Base-by-base conservation (phyloP, 148 eudicot genomes). In the Pharnaceum exiguum region DNA sequence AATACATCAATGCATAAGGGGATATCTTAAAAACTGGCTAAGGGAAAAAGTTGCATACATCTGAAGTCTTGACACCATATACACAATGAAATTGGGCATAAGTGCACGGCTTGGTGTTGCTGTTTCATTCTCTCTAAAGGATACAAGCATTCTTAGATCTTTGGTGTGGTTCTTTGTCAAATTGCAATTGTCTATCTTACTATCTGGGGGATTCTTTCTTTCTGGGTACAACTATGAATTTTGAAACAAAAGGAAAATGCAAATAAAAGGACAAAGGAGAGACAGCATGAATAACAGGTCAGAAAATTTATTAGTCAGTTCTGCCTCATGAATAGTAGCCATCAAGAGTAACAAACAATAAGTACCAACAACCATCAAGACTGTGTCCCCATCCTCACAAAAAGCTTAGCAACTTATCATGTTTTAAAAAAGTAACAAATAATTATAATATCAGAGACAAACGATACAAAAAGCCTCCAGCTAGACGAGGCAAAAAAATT, bases 291-390 rank as follows among this genome's bases (percentile, higher is more conserved):
- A 60, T 43, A 42, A 60, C 51, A 43, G 54, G n/a, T 43, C 59
- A 42, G 53, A 52, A 51, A 50, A 67, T 50, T 52, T 52, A 65
- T 33, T n/a, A 68, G 71, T 51, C 53, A 51, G 60, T 51, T 51
- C 66, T 68, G 71, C 60, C 66, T 52, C 53, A 16, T 52, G 67
- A 61, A 42, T 61, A 39, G 74, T 69, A 50, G 75, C 72, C 38
- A 45, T 62, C 69, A 58, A 56, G 66, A 60, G 50, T 67, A 59
- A 72, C 74, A 73, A 68, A 32, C 51, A 69, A 79, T 68, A 79
- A 72, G 71, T 55, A 60, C 65, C 74, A 63, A 72, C 71, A 63
- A 68, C 68, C 77, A 61, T 51, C 56, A 46, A 63, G 63, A 68
- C 62, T 59, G 69, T 69, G 78, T 72, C 79, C 42, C 66, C 57